A percentile compares a stretch with the other conserved stretches of the same genome.
These are phyloP conservation scores for Nemania diffusa DNA, from an alignment of 2,329 filamentous ascomycete genomes.

Conservation along the genomic window DNA sequence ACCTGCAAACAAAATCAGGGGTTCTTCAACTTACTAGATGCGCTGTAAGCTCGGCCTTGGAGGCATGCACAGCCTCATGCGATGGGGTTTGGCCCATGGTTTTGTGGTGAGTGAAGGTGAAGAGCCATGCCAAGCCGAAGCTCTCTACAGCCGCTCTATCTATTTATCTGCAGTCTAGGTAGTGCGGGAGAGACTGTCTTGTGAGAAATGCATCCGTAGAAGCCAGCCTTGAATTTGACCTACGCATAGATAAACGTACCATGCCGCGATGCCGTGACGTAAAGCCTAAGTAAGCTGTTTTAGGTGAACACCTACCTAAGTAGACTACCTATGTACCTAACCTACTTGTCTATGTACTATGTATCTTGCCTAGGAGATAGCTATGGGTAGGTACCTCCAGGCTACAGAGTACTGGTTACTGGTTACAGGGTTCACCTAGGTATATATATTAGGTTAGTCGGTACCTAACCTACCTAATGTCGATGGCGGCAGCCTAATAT, in stretches of 20 bases:
- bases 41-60: slow-evolving; percentile 62
- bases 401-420: too few relatives aligned
- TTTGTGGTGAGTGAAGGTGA: slow-evolving; percentile 22
- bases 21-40: slow-evolving; percentile 57
- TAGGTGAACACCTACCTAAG: background rate
- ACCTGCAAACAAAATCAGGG: background rate
- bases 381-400: too few relatives aligned
- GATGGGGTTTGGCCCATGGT: slow-evolving; percentile 66
- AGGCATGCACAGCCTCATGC: slow-evolving; percentile 56
- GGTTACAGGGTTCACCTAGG: too few relatives aligned
- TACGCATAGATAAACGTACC: background rate
- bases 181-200: background rate
- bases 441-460: background rate
- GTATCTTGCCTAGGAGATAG: too few relatives aligned
- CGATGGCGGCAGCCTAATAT: background rate
- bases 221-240: background rate
- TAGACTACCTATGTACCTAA: background rate
- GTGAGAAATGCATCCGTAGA: background rate
- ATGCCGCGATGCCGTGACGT: slow-evolving; percentile 26
- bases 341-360: too few relatives aligned
- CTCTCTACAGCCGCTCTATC: background rate
- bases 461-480: background rate
- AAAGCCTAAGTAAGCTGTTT: slow-evolving; percentile 9
- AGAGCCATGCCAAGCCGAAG: slow-evolving; percentile 42
- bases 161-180: background rate